phyloP scores from a whole-genome alignment of 225 moss, liverwort and hornwort species.

The Pleurozium schreberi region DNA sequence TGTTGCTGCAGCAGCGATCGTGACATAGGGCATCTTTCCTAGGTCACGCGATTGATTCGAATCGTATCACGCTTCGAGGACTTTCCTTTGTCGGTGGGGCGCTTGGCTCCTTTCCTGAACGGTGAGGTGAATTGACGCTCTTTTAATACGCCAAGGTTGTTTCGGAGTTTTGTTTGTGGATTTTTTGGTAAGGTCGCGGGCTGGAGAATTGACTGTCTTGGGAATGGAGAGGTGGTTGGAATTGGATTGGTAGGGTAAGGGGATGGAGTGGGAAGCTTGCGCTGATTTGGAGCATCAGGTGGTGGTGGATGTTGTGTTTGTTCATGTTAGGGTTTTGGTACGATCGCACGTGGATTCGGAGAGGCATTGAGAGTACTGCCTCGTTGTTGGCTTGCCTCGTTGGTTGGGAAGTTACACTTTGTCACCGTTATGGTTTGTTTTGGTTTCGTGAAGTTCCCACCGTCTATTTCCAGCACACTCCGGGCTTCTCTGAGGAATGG shows the following conservation, averaged over 20 bases:
- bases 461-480: neutral
- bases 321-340: conserved; percentile 13
- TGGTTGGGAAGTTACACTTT: neutral
- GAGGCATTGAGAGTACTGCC: conserved; percentile 3
- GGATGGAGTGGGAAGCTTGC: neutral
- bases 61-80: neutral
- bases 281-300: neutral
- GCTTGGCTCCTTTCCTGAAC: neutral
- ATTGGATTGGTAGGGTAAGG: conserved; percentile 10
- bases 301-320: neutral
- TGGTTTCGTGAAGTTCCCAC: neutral
- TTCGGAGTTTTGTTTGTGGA: neutral
- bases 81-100: neutral
- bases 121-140: neutral
- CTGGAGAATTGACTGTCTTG: neutral
- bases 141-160: neutral
- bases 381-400: neutral
- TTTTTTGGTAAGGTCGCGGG: neutral
- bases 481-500: neutral
- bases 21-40: neutral
- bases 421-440: neutral
- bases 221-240: neutral
- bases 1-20: neutral
- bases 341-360: conserved; percentile 3
- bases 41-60: neutral